These are phyloP conservation scores for Haplosporangium sp. DNA, from an alignment of 371 early-diverging fungal species.

Conservation along the genomic window DNA sequence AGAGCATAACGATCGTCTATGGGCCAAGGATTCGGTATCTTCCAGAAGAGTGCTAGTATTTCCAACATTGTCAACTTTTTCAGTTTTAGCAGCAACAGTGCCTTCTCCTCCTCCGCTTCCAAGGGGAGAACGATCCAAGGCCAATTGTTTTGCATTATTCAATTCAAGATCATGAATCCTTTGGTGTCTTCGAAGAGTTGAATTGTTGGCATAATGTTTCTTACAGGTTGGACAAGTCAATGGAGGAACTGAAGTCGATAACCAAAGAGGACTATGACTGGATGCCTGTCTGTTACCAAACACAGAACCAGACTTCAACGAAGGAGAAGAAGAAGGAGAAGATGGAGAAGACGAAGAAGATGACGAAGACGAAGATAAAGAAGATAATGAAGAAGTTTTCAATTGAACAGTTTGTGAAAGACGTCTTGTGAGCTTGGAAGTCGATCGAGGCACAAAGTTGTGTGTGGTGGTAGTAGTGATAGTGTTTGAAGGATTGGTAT, in stretches of 20 bases:
- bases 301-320: neutral
- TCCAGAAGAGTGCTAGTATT: neutral
- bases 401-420: neutral
- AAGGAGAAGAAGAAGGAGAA: neutral
- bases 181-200: constrained; percentile 42
- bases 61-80: too few relatives aligned
- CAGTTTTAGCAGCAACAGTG: too few relatives aligned
- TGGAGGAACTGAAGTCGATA: neutral
- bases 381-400: neutral
- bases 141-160: neutral
- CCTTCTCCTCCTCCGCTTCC: too few relatives aligned
- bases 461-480: too few relatives aligned
- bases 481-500: neutral
- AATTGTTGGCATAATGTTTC: constrained; percentile 50
- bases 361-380: neutral
- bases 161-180: constrained; percentile 26
- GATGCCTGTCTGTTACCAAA: neutral
- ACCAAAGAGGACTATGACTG: neutral
- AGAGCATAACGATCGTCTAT: neutral
- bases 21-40: neutral
- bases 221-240: constrained; percentile 32
- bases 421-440: neutral
- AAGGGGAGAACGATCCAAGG: neutral
- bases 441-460: neutral
- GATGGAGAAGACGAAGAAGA: neutral